These are phyloP conservation scores for Chlorella sp. DNA, from an alignment of 139 green algal genomes.

Conservation along the genomic window DNA sequence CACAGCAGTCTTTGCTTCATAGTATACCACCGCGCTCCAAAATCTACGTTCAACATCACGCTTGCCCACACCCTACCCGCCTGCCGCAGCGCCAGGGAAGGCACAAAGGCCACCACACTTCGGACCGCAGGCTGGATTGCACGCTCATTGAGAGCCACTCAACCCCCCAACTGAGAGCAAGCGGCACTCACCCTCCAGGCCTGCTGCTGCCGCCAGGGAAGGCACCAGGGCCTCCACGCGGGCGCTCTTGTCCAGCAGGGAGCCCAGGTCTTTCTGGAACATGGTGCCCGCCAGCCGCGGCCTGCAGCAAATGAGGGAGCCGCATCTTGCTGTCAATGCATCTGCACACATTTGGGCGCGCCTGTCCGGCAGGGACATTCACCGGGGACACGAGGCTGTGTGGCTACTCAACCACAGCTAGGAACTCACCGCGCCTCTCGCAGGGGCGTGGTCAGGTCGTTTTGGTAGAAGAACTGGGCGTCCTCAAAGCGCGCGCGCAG, in stretches of 20 bases:
- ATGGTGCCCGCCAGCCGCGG: slow-evolving; percentile 70
- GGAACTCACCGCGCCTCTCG: slow-evolving; percentile 69
- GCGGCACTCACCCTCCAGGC: slow-evolving; percentile 24
- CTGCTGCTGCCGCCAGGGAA: slow-evolving; percentile 58
- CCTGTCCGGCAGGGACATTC: no score
- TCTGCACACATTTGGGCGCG: neutral
- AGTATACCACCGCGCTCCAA: no score
- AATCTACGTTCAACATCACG: no score
- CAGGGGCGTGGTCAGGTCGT: slow-evolving; percentile 83
- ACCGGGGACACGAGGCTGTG: no score
- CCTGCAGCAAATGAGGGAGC: neutral
- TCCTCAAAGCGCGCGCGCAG: slow-evolving; percentile 97
- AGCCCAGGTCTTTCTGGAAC: slow-evolving; percentile 96
- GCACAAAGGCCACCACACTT: no score
- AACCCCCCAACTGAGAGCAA: neutral
- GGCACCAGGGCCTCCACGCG: slow-evolving; percentile 77
- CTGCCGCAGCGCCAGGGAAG: no score
- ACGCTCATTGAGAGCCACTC: no score
- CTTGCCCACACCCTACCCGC: no score
- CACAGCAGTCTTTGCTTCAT: no score
- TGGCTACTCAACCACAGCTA: no score
- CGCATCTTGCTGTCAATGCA: neutral
- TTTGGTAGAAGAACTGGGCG: slow-evolving; percentile 96
- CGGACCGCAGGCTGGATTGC: no score
- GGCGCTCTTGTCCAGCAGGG: slow-evolving; percentile 90